phyloP scores from a whole-genome alignment of 1,139 yeast genomes.

The Debaryomyces sp. region DNA sequence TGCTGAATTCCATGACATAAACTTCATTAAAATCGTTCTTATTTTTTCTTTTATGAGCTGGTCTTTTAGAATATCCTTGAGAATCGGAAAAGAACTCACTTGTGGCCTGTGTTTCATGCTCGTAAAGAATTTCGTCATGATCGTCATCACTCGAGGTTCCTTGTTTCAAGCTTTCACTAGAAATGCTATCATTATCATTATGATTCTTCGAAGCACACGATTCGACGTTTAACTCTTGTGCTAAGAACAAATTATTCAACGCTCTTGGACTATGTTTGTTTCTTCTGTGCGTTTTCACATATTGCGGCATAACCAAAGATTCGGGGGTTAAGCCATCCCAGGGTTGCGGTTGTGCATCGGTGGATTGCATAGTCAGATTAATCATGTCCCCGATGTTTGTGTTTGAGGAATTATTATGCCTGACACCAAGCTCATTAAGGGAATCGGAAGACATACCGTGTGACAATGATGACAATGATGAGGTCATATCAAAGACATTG shows the following conservation, averaged over 20 bases:
- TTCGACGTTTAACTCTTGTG: conserved; percentile 65
- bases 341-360: background rate
- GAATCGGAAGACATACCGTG: background rate
- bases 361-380: background rate
- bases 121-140: conserved; percentile 1
- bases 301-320: conserved; percentile 53
- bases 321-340: conserved; percentile 41
- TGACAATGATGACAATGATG: background rate
- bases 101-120: background rate
- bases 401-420: background rate
- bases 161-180: conserved; percentile 4
- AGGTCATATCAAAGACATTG: background rate
- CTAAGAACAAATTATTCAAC: conserved; percentile 66
- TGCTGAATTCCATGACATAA: conserved; percentile 73
- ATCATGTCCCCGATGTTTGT: background rate
- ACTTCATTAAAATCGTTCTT: conserved; percentile 46
- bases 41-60: conserved; percentile 4
- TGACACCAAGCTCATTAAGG: background rate
- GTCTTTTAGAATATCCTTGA: conserved; percentile 2
- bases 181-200: conserved; percentile 12
- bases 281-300: conserved; percentile 51
- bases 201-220: conserved; percentile 6
- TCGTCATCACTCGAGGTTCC: conserved; percentile 7
- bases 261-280: conserved; percentile 46
- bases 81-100: background rate